Evolutionary conservation across 148 eudicot genomes (phyloP).

Genomic region (Oxyria digyna): DNA sequence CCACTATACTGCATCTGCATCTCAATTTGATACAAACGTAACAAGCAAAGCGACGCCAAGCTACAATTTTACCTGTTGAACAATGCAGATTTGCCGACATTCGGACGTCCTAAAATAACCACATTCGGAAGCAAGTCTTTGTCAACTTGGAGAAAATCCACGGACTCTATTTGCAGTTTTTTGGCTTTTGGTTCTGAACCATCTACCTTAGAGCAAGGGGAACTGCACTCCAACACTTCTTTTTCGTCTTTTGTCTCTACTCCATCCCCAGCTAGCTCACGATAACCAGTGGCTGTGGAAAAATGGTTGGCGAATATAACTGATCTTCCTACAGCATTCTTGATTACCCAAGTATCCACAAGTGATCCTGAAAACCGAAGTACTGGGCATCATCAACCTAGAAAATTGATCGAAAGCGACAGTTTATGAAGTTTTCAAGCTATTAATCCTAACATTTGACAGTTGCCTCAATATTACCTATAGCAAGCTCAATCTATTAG

Average conservation of each 20-base stretch:
- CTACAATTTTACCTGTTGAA: conserved; percentile 59
- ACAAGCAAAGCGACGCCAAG: background rate
- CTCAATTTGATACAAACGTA: background rate
- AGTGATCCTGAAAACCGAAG: conserved; percentile 18
- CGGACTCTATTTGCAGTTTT: conserved; percentile 14
- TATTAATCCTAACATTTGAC: background rate
- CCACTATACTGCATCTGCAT: background rate
- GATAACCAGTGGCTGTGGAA: background rate
- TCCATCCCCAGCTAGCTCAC: conserved; percentile 2
- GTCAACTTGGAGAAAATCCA: conserved; percentile 68
- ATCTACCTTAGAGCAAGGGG: conserved; percentile 5
- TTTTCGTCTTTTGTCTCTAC: background rate
- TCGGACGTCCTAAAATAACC: conserved; percentile 74
- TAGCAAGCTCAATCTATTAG: background rate
- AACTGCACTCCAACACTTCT: background rate
- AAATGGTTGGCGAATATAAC: background rate
- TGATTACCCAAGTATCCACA: conserved; percentile 11
- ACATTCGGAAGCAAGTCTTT: conserved; percentile 75
- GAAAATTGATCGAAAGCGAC: background rate
- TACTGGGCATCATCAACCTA: background rate
- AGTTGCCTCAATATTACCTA: background rate
- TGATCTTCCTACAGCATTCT: conserved; percentile 9
- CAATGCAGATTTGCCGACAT: conserved; percentile 94
- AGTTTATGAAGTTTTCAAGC: background rate
- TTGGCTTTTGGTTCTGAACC: conserved; percentile 17